Base-by-base conservation (phyloP, 306 rosid species). In the Glycine soja region DNA sequence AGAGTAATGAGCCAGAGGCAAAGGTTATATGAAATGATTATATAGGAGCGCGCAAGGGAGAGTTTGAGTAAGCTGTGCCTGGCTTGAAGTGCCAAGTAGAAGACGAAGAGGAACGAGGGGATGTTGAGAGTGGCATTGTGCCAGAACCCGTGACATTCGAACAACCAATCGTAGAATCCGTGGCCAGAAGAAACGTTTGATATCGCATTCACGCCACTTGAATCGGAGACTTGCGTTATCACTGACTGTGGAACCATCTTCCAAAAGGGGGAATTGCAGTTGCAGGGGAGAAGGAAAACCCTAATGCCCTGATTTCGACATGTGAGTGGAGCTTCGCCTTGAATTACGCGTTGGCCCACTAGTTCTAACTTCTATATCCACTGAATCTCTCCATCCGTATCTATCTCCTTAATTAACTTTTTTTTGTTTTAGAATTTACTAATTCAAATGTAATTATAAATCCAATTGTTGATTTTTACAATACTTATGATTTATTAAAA, bases 171-270 rank as follows among this genome's bases (percentile, higher is more conserved):
- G 73, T 2, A 43, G 4, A 67, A 67, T 45, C 40, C 52, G 18
- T 46, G 57, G 18, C 2, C 4, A n/a, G 57, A 36, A 36, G 40
- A 46, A 43, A 7, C 38, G 9, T 52, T 5, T 48, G 73, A 82
- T 24, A 24, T 42, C 46, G 4, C 46, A 42, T 42, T 8, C 2
- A 45, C 51, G 7, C 69, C 61, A 71, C 80, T 79, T 48, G 81
- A 77, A 69, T 85, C 85, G 11, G 88, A 65, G 73, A 18, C 84
- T 15, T 70, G 87, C 56, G 80, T 12, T 32, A 90, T 72, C 67
- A 72, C 81, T 6, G 89, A 74, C 14, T 80, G 74, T 7, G 92
- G 56, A 48, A 59, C 53, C 72, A 68, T 68, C n/a, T 68, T 46
- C 13, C 2, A 73, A 24, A 42, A 5, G n/a, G n/a, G n/a, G n/a